Evolutionary conservation across 2,329 filamentous ascomycete species (phyloP).

Genomic region (Fusarium cyanostomum): DNA sequence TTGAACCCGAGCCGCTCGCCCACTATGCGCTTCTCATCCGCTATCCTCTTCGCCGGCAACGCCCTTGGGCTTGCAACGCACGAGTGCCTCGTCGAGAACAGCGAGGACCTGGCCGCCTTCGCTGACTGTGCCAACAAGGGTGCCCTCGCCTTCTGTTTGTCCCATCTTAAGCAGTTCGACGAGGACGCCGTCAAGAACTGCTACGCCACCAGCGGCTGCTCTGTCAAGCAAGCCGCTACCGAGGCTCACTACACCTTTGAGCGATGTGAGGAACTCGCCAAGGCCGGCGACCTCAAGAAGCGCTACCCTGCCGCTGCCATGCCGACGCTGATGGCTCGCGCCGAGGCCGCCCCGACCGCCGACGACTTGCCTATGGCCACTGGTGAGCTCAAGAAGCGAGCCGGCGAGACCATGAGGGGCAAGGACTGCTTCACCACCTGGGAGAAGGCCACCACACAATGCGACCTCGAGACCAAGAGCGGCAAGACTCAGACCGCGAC

Average conservation of each 20-base stretch:
- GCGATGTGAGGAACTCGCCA: constrained; percentile 46
- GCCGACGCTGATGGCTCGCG: constrained; percentile 30
- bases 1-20: neutral
- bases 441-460: constrained; percentile 47
- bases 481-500: constrained; percentile 47
- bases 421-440: constrained; percentile 51
- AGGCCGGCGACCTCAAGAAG: constrained; percentile 44
- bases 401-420: constrained; percentile 31
- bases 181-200: constrained; percentile 51
- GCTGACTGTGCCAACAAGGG: constrained; percentile 56
- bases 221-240: constrained; percentile 40
- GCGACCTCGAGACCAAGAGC: constrained; percentile 52
- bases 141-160: constrained; percentile 56
- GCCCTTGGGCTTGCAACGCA: constrained; percentile 45
- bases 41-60: constrained; percentile 49
- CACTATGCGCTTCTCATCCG: constrained; percentile 46
- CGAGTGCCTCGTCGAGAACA: constrained; percentile 54
- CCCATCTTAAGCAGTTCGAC: constrained; percentile 44
- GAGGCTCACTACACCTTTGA: constrained; percentile 45
- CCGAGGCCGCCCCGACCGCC: constrained; percentile 24
- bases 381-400: constrained; percentile 29
- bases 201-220: constrained; percentile 50
- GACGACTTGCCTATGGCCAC: constrained; percentile 25
- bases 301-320: constrained; percentile 39
- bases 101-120: constrained; percentile 51